A percentile compares a stretch with the other conserved stretches of the same genome.
These are phyloP conservation scores for Pinus albicaulis DNA, from an alignment of 75 land plant species.

Conservation along the genomic window DNA sequence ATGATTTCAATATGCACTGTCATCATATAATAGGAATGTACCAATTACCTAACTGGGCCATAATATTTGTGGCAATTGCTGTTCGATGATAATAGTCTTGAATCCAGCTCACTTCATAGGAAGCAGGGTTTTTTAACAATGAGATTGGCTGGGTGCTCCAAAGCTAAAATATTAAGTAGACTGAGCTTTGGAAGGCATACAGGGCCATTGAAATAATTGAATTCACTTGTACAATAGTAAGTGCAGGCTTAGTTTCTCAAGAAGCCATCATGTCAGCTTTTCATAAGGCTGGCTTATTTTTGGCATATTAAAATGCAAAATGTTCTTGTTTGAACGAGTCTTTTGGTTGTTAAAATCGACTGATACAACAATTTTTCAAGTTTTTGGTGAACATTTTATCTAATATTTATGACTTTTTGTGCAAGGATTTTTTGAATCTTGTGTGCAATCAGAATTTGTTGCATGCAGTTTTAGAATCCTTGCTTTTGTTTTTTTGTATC, in stretches of 20 bases:
- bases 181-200: background rate
- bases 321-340: background rate
- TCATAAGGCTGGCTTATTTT: background rate
- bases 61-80: background rate
- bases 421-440: background rate
- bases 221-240: slow-evolving; percentile 5
- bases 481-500: background rate
- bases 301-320: background rate
- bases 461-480: background rate
- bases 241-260: background rate
- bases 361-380: background rate
- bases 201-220: slow-evolving; percentile 1
- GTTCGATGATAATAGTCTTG: background rate
- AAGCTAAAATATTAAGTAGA: slow-evolving; percentile 6
- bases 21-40: background rate
- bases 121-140: background rate
- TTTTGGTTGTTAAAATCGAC: background rate
- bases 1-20: slow-evolving; percentile 1
- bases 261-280: background rate
- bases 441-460: background rate
- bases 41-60: background rate
- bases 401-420: background rate
- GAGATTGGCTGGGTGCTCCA: background rate
- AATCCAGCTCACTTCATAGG: slow-evolving; percentile 7
- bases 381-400: background rate